Evolutionary conservation across 1,139 yeast genomes (phyloP), one percentile per base, ranked within the genome.

Genomic region (Nakaseomyces glabratus): DNA sequence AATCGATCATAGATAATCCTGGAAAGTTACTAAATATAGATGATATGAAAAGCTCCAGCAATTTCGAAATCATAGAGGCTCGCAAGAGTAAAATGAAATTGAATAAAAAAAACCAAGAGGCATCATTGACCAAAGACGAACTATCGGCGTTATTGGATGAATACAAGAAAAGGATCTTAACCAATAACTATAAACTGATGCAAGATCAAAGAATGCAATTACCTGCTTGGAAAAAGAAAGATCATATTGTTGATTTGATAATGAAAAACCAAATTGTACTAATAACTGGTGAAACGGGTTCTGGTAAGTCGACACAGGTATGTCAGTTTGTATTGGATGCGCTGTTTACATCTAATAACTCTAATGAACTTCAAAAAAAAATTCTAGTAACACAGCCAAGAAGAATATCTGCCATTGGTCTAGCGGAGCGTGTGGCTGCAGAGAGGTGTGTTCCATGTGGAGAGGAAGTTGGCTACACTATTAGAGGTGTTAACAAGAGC

Each of bases 271-370:
- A 73, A 43, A 81, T 85, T 2, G 75, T 84, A 3, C 61, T 90
- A 25, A 71, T 90, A 23, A 90, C 97, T 1, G 98, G 97, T 55
- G 98, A 90, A 57, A 90, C 98, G 0, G 98, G 98, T 47, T 85
- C 95, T 0, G 96, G 96, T 45, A 86, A 86, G 52, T 82, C 95
- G 0, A 86, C 96, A 0, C 96, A 86, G 54, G 76, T 85, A 10
- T 95, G 85, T 2, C 98, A 90, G 56, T 90, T 85, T 48, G 64
- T 90, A 12, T 61, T 88, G 20, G 97, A 90, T 54, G 65, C 76
- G 29, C 52, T 80, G 41, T 44, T 48, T 19, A 30, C 34, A 5
- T 34, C 23, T 4, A 23, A 31, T 31, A 22, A 20, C 8, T 19
- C 40, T 6, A 36, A 44, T n/a, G 40, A 40, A 6, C 50, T 59